These are phyloP conservation scores for Linnemannia exigua DNA, from an alignment of 192 early-diverging fungal genomes.

Conservation along the genomic window DNA sequence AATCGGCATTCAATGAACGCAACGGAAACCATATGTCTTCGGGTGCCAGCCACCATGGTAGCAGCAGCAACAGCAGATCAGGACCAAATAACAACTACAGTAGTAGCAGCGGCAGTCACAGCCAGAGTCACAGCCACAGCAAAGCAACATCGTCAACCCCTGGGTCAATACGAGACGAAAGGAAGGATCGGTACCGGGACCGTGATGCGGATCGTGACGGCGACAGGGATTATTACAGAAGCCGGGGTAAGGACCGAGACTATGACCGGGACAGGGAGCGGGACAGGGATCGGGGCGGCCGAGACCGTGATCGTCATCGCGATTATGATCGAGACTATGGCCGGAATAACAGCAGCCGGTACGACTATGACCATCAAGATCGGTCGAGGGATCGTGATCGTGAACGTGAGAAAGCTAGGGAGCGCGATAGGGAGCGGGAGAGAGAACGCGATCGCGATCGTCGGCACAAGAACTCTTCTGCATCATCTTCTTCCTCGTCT, in stretches of 20 bases:
- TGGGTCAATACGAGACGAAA: not conserved
- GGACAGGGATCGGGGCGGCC: not conserved
- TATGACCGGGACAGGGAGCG: constrained; percentile 24
- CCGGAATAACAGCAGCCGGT: not conserved
- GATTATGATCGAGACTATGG: constrained; percentile 8
- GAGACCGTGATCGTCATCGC: not conserved
- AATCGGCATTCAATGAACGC: constrained; percentile 3
- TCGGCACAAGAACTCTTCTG: not conserved
- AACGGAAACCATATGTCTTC: not conserved
- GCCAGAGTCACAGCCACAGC: not conserved
- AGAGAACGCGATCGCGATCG: not conserved
- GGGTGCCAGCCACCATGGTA: not conserved
- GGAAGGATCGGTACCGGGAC: constrained; percentile 7
- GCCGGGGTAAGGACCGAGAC: not conserved
- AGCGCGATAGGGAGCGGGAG: not conserved
- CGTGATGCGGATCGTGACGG: not conserved
- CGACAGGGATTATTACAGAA: constrained; percentile 1
- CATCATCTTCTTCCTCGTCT: not conserved
- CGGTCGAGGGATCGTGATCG: constrained; percentile 12
- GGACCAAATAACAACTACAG: not conserved
- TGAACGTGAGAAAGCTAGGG: constrained; percentile 13
- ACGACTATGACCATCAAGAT: not conserved
- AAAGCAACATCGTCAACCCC: not conserved
- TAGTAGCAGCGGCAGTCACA: not conserved
- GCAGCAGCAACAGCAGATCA: not conserved